Evolutionary conservation across 352 stramenopile species (phyloP), one percentile per base, ranked within the genome.

Genomic region (Hyaloperonospora brassicae): DNA sequence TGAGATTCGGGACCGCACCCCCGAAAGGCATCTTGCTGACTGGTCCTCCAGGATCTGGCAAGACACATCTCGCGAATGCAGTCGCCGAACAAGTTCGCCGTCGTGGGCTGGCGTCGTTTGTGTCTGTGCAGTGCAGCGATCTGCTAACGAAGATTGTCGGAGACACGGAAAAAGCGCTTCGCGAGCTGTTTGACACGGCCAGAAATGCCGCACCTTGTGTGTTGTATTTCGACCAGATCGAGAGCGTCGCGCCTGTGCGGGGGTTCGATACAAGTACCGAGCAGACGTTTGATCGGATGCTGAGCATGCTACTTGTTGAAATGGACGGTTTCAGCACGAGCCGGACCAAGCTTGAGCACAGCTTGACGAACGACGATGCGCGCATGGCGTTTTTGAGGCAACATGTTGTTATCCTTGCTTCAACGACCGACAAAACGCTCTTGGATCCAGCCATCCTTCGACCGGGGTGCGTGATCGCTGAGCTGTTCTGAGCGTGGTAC

Each of bases 21-120:
- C 97, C 95, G 3, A 89, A 96, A 61, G 97, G 97, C 40, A 94
- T 99, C n/a, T 72, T 99, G 9, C 93, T 99, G 38, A 99, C 98
- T 17, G 97, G 97, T 14, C 95, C 96, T 12, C 95, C 97, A 11
- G 97, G 97, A 40, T 98, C 96, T 47, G 94, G 95, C n/a, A 99
- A 99, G 69, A 99, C 95, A 5, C 71, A 99, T 39, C 79, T 99
- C 44, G 76, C 84, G 4, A 67, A 79, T 39, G 77, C 73, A 1
- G 57, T 94, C 14, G 79, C 77, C 1, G 54, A 72, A 25, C 71
- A 89, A 66, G 65, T 90, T 25, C 72, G 66, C 30, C 67, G 76
- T 4, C 66, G 70, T 43, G 72, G 78, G 9, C 61, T 90, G 14
- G 84, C 82, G 13, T 92, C 84, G 4, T 95, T 96, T 47, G 73